Evolutionary conservation across 78 protist genomes (phyloP).

Genomic region (Reticulomyxa filosa): DNA sequence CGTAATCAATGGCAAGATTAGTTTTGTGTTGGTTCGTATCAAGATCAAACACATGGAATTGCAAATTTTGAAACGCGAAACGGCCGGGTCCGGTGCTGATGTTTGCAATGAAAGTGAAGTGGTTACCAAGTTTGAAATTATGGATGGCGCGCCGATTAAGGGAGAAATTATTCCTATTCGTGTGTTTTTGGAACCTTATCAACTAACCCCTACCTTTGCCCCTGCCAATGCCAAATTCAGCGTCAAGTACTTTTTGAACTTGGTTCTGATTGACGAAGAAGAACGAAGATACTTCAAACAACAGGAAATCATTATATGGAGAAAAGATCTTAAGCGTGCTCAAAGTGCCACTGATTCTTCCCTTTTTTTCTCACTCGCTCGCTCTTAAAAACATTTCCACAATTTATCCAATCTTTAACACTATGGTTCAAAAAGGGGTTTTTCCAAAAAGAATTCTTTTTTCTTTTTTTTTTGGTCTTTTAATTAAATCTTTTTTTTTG

Average conservation of each 20-base stretch:
- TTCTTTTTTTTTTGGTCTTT: no score
- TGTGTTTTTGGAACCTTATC: constrained; percentile 61
- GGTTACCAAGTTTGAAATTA: constrained; percentile 80
- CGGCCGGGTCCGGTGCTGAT: constrained; percentile 31
- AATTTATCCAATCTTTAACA: no score
- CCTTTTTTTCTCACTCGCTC: no score
- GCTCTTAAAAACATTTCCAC: no score
- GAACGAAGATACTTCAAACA: constrained; percentile 14
- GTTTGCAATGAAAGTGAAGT: constrained; percentile 51
- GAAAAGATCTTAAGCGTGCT: no score
- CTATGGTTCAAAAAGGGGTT: no score
- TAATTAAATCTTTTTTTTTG: no score
- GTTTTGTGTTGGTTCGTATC: constrained; percentile 55
- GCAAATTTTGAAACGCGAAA: constrained; percentile 63
- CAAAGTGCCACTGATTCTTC: no score
- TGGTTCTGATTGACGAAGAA: constrained; percentile 46
- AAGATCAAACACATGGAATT: constrained; percentile 74
- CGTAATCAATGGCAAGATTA: constrained; percentile 72
- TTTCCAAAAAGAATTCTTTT: no score
- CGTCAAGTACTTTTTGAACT: constrained; percentile 44
- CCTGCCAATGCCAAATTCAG: constrained; percentile 65
- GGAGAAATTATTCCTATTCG: constrained; percentile 50
- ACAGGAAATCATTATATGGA: no score
- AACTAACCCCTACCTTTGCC: constrained; percentile 79
- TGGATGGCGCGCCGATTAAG: constrained; percentile 90